phyloP scores from a whole-genome alignment of 2,329 filamentous ascomycete genomes.

The Metarhizium sp. region DNA sequence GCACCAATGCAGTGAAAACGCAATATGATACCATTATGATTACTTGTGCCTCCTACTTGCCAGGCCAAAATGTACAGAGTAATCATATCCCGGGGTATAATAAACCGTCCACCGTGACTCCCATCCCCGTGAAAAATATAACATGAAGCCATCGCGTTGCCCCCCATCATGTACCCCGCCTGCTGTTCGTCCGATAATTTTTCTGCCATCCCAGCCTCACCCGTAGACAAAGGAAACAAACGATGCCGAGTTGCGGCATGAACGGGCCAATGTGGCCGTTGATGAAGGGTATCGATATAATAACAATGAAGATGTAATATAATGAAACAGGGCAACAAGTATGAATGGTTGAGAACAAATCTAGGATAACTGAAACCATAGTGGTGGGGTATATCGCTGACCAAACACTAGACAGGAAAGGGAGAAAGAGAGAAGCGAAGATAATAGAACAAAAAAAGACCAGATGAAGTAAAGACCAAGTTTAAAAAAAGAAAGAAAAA shows the following conservation, averaged over 20 bases:
- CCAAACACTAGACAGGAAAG: neutral
- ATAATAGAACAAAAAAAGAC: neutral
- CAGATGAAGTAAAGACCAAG: neutral
- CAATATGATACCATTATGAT: neutral
- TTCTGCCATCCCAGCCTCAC: neutral
- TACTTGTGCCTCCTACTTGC: neutral
- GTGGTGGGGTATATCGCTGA: slow-evolving; percentile 1
- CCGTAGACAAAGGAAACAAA: neutral
- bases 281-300: neutral
- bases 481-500: slow-evolving; percentile 12
- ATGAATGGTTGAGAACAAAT: neutral
- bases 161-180: neutral
- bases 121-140: neutral
- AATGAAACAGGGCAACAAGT: neutral
- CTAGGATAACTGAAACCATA: neutral
- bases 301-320: neutral
- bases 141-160: neutral
- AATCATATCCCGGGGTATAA: neutral
- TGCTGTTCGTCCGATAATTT: neutral
- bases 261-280: neutral
- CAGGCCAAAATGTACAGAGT: neutral
- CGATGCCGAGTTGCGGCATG: neutral
- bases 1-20: neutral
- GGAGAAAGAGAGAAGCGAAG: neutral
- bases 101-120: neutral